These are phyloP conservation scores for Leishmania aethiopica DNA, from an alignment of 208 protist species.

Conservation along the genomic window DNA sequence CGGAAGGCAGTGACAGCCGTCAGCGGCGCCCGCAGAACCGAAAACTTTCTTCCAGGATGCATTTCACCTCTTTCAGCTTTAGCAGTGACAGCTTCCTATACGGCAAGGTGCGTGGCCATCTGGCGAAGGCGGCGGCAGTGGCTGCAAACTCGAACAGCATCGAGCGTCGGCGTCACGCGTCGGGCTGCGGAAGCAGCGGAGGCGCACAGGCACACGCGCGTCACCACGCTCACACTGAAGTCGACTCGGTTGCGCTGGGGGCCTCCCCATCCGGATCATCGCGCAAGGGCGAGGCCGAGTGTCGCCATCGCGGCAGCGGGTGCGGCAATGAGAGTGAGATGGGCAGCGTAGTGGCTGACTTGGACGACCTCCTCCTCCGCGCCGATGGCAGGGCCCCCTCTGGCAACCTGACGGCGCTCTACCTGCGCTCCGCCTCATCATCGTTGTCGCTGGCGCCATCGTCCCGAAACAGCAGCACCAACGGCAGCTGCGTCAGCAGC, in stretches of 20 bases:
- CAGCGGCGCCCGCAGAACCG: constrained; percentile 1
- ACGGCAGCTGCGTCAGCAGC: constrained; percentile 11
- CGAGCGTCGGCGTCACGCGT: constrained; percentile 15
- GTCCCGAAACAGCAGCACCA: constrained; percentile 28
- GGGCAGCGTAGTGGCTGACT: constrained; percentile 16
- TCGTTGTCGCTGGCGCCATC: constrained; percentile 19
- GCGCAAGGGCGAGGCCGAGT: background rate
- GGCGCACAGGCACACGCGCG: background rate
- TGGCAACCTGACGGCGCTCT: background rate
- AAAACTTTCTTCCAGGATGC: background rate
- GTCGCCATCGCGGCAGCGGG: background rate
- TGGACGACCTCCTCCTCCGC: constrained; percentile 19
- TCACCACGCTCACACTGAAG: background rate
- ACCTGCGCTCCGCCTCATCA: constrained; percentile 13
- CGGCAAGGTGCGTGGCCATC: constrained; percentile 21
- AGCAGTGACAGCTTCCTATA: constrained; percentile 29
- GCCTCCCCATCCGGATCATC: background rate
- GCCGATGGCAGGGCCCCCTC: background rate
- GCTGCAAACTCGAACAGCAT: constrained; percentile 20
- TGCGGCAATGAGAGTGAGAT: constrained; percentile 6
- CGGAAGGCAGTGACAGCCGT: background rate
- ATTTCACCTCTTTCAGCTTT: constrained; percentile 28
- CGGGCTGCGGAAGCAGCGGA: background rate
- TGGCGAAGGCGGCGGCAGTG: constrained; percentile 27
- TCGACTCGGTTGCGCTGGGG: background rate